Evolutionary conservation across 768 basidiomycete genomes (phyloP).

Genomic region (Tricholoma hemisulphureum): DNA sequence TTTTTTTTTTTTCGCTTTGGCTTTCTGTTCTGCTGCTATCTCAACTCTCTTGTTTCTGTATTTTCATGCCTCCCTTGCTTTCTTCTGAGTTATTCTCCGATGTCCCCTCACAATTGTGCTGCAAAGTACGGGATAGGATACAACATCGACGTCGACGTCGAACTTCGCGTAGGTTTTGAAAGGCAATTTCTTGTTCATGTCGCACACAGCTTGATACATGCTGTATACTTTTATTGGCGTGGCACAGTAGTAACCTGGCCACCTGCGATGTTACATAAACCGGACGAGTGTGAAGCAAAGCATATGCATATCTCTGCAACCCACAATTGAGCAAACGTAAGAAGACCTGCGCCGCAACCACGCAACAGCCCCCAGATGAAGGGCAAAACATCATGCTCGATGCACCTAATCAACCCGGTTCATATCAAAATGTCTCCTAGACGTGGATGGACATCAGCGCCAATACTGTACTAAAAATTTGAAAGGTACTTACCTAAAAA

Average conservation of each 20-base stretch:
- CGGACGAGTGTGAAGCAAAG: too few relatives aligned
- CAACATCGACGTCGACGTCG: background rate
- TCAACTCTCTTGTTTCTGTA: background rate
- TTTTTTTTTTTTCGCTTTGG: background rate
- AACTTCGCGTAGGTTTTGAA: background rate
- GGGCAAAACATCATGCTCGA: background rate
- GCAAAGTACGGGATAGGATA: too few relatives aligned
- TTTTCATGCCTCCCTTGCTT: background rate
- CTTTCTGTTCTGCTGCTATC: background rate
- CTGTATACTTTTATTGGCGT: too few relatives aligned
- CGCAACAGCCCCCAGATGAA: too few relatives aligned
- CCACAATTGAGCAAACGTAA: too few relatives aligned
- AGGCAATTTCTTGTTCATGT: too few relatives aligned
- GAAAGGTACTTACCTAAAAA: conserved; percentile 6
- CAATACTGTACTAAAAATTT: too few relatives aligned
- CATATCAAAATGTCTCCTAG: background rate
- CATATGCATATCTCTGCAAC: too few relatives aligned
- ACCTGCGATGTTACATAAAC: too few relatives aligned
- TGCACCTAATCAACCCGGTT: background rate
- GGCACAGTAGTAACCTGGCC: too few relatives aligned
- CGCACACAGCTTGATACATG: too few relatives aligned
- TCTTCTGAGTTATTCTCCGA: background rate
- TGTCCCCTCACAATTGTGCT: background rate
- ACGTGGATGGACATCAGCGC: background rate
- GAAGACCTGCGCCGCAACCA: too few relatives aligned